Evolutionary conservation across 2,329 filamentous ascomycete species (phyloP), one percentile per base, ranked within the genome.

Genomic region (Didymellaceae sp.): DNA sequence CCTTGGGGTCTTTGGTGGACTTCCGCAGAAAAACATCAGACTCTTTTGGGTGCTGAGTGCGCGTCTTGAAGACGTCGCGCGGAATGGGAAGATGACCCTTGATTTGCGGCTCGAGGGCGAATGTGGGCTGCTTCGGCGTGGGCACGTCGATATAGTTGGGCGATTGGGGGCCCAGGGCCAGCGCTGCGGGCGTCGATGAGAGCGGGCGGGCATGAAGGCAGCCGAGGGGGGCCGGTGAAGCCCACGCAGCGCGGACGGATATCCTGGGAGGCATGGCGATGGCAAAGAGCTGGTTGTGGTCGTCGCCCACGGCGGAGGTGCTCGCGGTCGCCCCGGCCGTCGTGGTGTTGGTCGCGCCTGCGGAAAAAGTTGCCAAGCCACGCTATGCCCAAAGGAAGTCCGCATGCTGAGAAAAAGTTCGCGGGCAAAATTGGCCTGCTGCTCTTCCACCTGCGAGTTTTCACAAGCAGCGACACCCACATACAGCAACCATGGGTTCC

Each of bases 71-170:
- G 59, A 97, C 77, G 48, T 90, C 82, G 57, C 92, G 87, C 26
- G 94, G 93, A 0, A 91, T 80, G 7, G 94, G 94, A 0, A 99
- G 82, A 49, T 87, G 84, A 61, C 94, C 94, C 71, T 91, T 91
- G 25, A 91, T 72, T 9, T 63, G 59, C 13, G 75, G 77, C 52
- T 77, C 77, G 42, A 71, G 66, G 3, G 77, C 74, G 32, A 77
- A 74, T n/a, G 83, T 80, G 41, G 87, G 85, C 71, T 96, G 91
- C n/a, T 85, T 82, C 39, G 89, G 83, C 61, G 81, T 80, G 38
- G 92, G 93, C 46, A 97, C 80, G 59, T 90, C 86, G 75, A 97
- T 89, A 78, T 89, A 97, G 58, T 84, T 83, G 37, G 94, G 93
- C 26, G 91, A 96, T 71, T 97, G 90, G 39, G 94, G 93, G 14